Percentiles rank a stretch among this genome's conserved stretches.
phyloP scores from a whole-genome alignment of 139 green algal genomes.

The Micromonas commoda region DNA sequence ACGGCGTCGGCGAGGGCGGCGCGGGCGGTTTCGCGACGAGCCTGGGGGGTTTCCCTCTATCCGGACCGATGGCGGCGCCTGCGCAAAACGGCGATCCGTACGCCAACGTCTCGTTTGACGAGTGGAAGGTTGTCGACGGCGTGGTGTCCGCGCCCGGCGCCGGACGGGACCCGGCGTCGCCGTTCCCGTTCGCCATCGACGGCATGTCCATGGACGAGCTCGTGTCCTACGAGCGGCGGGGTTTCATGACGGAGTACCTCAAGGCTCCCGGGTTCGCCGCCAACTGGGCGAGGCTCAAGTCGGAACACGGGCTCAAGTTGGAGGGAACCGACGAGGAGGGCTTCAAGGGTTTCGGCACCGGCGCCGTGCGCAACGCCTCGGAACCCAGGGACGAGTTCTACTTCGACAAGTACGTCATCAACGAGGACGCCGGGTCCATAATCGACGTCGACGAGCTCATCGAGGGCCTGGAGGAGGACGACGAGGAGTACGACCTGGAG shows the following conservation, averaged over 20 bases:
- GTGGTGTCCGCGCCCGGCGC: neutral
- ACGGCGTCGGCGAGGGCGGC: no score
- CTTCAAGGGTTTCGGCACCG: no score
- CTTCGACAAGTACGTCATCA: neutral
- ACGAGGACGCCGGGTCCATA: neutral
- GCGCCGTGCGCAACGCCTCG: no score
- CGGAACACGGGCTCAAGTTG: neutral
- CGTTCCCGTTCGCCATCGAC: neutral
- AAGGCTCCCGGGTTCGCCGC: neutral
- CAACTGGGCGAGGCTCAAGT: neutral
- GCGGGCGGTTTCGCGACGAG: no score
- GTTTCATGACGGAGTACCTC: neutral
- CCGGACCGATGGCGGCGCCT: no score
- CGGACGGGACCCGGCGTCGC: no score
- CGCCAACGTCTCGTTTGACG: neutral
- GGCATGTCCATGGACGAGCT: neutral
- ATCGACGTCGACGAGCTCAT: neutral
- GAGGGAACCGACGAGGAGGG: neutral
- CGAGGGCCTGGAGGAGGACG: neutral
- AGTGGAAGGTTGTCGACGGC: neutral
- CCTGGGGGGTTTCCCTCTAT: no score
- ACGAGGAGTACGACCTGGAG: conserved; percentile 1
- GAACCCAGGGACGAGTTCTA: neutral
- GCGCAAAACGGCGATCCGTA: no score
- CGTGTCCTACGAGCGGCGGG: neutral